Conservation (phyloP, 352 stramenopile genomes). For the Globisporangium paddicum region DNA sequence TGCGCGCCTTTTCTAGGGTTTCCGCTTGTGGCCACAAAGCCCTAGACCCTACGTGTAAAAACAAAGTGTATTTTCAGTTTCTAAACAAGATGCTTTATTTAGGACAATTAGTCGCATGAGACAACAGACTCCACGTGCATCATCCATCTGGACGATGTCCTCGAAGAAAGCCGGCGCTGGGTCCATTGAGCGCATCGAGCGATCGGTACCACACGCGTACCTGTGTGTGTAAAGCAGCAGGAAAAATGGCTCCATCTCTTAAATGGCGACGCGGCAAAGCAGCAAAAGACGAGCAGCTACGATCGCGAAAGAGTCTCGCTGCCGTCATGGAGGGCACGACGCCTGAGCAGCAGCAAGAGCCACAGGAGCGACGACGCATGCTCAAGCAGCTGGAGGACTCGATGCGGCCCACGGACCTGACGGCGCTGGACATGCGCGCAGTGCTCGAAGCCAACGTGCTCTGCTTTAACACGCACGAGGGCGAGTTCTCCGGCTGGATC, state of each 20-base stretch:
- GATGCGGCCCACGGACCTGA: slow-evolving; percentile 26
- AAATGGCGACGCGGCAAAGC: not conserved
- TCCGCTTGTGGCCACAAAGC: not conserved
- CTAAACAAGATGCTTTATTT: no score
- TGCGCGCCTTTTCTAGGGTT: not conserved
- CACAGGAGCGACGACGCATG: not conserved
- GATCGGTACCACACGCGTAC: not conserved
- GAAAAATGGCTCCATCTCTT: not conserved
- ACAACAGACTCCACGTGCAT: not conserved
- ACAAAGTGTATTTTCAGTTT: no score
- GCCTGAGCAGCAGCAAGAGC: not conserved
- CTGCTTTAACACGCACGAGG: slow-evolving; percentile 15
- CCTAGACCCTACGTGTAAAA: no score
- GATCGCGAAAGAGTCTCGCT: not conserved
- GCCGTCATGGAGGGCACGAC: not conserved
- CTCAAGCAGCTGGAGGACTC: not conserved
- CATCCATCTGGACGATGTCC: not conserved
- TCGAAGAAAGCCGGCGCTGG: not conserved
- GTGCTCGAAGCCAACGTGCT: slow-evolving; percentile 15
- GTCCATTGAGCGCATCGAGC: not conserved
- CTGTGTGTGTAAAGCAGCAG: not conserved
- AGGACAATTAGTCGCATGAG: not conserved
- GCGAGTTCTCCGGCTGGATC: slow-evolving; percentile 33
- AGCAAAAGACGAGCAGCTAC: not conserved
- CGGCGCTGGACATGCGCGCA: slow-evolving; percentile 23